These are phyloP conservation scores for Casuarina glauca DNA, from an alignment of 306 rosid genomes.

Conservation along the genomic window DNA sequence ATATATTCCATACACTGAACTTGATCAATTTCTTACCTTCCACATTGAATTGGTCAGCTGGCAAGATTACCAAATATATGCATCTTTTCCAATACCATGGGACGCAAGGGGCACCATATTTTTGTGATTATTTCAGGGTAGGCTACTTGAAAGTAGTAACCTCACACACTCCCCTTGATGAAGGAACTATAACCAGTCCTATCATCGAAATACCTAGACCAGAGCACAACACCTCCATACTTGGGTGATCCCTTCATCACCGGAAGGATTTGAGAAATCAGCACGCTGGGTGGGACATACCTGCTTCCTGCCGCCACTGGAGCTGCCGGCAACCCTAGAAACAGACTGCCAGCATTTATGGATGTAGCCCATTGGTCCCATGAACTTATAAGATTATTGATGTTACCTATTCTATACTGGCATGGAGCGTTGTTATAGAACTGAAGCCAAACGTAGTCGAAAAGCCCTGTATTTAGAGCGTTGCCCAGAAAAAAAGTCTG, in stretches of 20 bases:
- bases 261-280: conserved; percentile 54
- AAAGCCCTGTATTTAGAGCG: conserved; percentile 55
- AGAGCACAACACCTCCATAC: conserved; percentile 83
- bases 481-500: conserved; percentile 48
- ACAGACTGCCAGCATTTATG: conserved; percentile 30
- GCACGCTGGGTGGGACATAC: conserved; percentile 49
- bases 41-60: no score
- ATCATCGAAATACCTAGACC: conserved; percentile 60
- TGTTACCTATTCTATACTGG: conserved; percentile 41
- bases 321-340: conserved; percentile 69
- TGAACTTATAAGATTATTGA: conserved; percentile 48
- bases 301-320: conserved; percentile 60
- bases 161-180: conserved; percentile 47
- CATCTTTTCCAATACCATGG: no score
- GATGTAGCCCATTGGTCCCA: conserved; percentile 59
- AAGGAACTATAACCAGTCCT: conserved; percentile 50
- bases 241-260: conserved; percentile 45
- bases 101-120: not conserved
- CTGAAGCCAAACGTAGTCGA: conserved; percentile 58
- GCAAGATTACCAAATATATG: no score
- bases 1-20: no score
- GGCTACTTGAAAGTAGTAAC: not conserved
- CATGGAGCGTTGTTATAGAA: conserved; percentile 46
- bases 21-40: no score
- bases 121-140: not conserved